phyloP scores from a whole-genome alignment of 768 basidiomycete species.

The Coprinellus micaceus region DNA sequence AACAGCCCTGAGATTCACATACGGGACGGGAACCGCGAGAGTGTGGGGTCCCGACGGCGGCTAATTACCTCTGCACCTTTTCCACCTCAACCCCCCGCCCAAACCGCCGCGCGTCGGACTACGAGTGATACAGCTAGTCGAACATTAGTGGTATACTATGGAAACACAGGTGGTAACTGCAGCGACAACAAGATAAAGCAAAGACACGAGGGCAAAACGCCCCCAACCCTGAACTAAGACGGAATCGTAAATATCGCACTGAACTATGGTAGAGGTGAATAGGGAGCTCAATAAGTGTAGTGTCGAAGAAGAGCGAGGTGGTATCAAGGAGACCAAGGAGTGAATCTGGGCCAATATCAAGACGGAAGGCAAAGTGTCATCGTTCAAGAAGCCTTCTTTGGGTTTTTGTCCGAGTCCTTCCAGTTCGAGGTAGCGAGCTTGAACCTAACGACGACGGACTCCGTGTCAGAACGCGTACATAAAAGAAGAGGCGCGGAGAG shows the following conservation, averaged over 20 bases:
- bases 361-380: neutral
- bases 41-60: neutral
- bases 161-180: neutral
- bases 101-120: neutral
- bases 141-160: slow-evolving; percentile 7
- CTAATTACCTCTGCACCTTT: neutral
- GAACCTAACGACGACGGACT: slow-evolving; percentile 42
- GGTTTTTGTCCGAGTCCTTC: slow-evolving; percentile 72
- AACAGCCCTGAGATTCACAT: slow-evolving; percentile 4
- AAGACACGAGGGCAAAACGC: neutral
- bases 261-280: slow-evolving; percentile 3
- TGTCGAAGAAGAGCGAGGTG: slow-evolving; percentile 4
- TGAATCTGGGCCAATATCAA: neutral
- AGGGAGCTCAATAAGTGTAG: slow-evolving; percentile 7
- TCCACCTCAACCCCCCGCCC: neutral
- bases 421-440: slow-evolving; percentile 74
- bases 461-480: slow-evolving; percentile 10
- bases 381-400: slow-evolving; percentile 37
- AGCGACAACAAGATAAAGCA: neutral
- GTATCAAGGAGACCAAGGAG: slow-evolving; percentile 4
- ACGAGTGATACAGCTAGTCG: slow-evolving; percentile 1
- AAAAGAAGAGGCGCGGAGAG: slow-evolving; percentile 11
- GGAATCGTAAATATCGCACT: slow-evolving; percentile 6
- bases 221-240: slow-evolving; percentile 6
- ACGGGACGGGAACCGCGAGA: neutral